A percentile compares a stretch with the other conserved stretches of the same genome.
phyloP scores from a whole-genome alignment of 768 basidiomycete genomes.

The Phallus indusiatus region DNA sequence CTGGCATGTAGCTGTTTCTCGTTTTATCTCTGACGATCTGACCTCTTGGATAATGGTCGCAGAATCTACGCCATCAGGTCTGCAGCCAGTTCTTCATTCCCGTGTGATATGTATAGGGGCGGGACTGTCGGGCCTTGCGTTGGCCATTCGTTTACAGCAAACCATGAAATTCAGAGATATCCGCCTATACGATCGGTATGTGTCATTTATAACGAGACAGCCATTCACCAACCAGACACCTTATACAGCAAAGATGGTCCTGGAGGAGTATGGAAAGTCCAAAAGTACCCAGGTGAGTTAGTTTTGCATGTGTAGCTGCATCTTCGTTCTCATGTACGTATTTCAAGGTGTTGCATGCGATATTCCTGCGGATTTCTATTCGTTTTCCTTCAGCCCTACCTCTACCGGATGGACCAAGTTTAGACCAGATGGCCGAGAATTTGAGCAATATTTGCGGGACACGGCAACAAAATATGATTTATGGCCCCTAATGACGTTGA shows the following conservation, averaged over 20 bases:
- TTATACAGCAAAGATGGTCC: too few species aligned
- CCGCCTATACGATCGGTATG: constrained; percentile 12
- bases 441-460: constrained; percentile 10
- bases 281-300: background rate
- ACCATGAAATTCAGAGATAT: constrained; percentile 14
- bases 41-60: too few species aligned
- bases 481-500: constrained; percentile 11
- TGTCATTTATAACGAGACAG: background rate
- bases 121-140: constrained; percentile 15
- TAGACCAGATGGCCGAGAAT: background rate
- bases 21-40: too few species aligned
- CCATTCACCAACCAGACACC: too few species aligned
- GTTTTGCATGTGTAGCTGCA: background rate
- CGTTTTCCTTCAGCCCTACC: constrained; percentile 4
- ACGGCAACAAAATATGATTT: constrained; percentile 11
- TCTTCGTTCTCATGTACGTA: background rate
- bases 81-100: background rate
- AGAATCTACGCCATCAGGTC: too few species aligned
- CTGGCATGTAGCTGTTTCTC: too few species aligned
- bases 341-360: background rate
- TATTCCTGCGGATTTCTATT: background rate
- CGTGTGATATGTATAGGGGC: constrained; percentile 12
- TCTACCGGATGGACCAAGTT: background rate
- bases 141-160: constrained; percentile 14
- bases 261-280: constrained; percentile 11